Base-by-base conservation (phyloP, 2,329 filamentous ascomycete genomes). In the Emergomyces africanus region DNA sequence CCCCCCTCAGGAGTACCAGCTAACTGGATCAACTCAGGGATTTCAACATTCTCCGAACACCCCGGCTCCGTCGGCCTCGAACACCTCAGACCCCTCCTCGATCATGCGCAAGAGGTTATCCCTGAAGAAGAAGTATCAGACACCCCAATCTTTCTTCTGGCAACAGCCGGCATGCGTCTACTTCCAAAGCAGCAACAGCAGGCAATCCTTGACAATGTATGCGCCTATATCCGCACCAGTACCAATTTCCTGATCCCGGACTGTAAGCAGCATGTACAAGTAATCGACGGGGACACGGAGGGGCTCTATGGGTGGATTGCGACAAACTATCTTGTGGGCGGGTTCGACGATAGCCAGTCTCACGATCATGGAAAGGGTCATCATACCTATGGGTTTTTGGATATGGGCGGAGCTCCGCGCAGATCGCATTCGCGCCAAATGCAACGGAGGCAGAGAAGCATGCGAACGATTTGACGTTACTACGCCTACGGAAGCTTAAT, bases 331-430 rank as follows among this genome's bases (percentile, higher is more conserved):
- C 76, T 99, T 35, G 79, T 99, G 1, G 92, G 90, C 33, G 90
- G 90, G 3, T 97, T 99, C 67, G 88, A 97, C 70, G 78, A 81
- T 20, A 86, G 89, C 0, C 77, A 85, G 56, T 75, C 83, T 15
- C 89, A 96, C 67, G 77, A 83, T 57, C 90, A 96, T 71, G 90
- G 90, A 57, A 90, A 95, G 64, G 83, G 82, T 30, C 94, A 97
- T 70, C 88, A 91, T 68, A 99, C 94, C 0, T 99, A 97, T 72
- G 94, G 94, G 0, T 99, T 99, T 68, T 77, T 99, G 61, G 94
- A 99, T 70, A 99, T 99, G 95, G 94, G 94, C 55, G 94, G 94
- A 57, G 94, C 94, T 97, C 92, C 0, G 92, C 94, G 18, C 94
- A 99, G 74, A 97, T 99, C 68, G 94, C 95, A 0, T 99, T 99